These are phyloP conservation scores for Leishmania lainsoni DNA, from an alignment of 208 protist genomes.

Conservation along the genomic window DNA sequence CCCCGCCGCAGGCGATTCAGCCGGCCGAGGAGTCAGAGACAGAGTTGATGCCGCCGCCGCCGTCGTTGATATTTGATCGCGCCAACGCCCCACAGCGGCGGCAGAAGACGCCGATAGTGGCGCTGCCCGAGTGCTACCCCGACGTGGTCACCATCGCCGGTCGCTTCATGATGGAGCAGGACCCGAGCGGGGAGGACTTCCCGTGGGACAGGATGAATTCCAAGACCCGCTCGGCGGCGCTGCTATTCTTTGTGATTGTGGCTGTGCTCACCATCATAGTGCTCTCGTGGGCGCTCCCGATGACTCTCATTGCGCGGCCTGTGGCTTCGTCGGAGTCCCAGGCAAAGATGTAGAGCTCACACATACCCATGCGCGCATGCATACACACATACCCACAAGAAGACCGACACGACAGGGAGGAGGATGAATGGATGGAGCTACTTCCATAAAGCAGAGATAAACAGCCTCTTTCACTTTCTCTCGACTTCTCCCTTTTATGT, in stretches of 20 bases:
- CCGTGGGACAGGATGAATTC: constrained; percentile 31
- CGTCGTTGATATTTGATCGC: not conserved
- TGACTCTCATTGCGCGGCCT: not conserved
- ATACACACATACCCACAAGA: not conserved
- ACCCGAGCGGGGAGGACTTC: constrained; percentile 34
- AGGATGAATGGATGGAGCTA: not conserved
- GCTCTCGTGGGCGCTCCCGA: constrained; percentile 8
- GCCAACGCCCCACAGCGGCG: constrained; percentile 18
- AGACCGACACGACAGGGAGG: not conserved
- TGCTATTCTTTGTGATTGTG: constrained; percentile 31
- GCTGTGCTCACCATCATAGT: constrained; percentile 10
- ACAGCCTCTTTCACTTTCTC: too few species aligned
- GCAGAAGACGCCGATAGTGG: constrained; percentile 28
- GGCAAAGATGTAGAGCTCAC: not conserved
- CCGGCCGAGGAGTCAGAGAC: not conserved
- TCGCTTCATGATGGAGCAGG: constrained; percentile 52
- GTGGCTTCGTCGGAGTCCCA: not conserved
- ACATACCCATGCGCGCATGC: not conserved
- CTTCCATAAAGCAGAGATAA: not conserved
- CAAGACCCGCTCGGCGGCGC: constrained; percentile 11
- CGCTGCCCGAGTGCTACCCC: constrained; percentile 21
- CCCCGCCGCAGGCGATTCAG: not conserved
- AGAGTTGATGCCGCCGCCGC: not conserved
- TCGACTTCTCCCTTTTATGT: not conserved
- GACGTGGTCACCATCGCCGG: constrained; percentile 36